Percentiles rank a stretch among this genome's conserved stretches.
phyloP scores from a whole-genome alignment of 2,329 filamentous ascomycete species.

The Stagonosporopsis cucurbitacearum region DNA sequence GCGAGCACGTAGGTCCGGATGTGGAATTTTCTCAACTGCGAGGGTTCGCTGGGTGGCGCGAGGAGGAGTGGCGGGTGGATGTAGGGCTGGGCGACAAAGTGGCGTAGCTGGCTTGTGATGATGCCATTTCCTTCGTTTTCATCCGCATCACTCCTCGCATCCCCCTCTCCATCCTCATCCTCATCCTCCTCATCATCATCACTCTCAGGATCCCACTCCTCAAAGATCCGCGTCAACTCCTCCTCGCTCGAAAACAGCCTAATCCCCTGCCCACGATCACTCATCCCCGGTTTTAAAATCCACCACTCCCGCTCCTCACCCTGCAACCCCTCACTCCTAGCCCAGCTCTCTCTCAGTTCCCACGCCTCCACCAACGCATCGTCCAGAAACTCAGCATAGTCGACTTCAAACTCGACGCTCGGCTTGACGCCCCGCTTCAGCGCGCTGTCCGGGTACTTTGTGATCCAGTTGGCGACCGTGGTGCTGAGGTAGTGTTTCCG shows the following conservation, averaged over 20 bases:
- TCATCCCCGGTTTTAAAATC: slow-evolving; percentile 98
- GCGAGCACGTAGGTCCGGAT: slow-evolving; percentile 90
- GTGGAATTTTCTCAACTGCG: slow-evolving; percentile 80
- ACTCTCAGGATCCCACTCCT: slow-evolving; percentile 82
- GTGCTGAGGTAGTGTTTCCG: slow-evolving; percentile 91
- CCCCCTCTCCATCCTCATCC: slow-evolving; percentile 52
- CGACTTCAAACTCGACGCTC: slow-evolving; percentile 87
- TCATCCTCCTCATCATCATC: slow-evolving; percentile 61
- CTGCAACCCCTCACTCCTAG: slow-evolving; percentile 65
- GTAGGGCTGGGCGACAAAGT: slow-evolving; percentile 96
- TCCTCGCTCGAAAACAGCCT: slow-evolving; percentile 84
- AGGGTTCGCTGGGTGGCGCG: slow-evolving; percentile 41
- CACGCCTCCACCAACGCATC: slow-evolving; percentile 90
- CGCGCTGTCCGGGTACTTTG: slow-evolving; percentile 77
- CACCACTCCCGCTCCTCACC: slow-evolving; percentile 75
- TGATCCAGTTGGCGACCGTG: slow-evolving; percentile 83
- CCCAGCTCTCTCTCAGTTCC: slow-evolving; percentile 81
- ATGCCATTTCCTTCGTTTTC: slow-evolving; percentile 60
- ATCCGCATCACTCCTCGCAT: slow-evolving; percentile 42
- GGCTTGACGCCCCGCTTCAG: slow-evolving; percentile 75
- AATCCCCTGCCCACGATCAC: slow-evolving; percentile 92
- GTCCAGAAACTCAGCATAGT: slow-evolving; percentile 96
- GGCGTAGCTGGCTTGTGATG: slow-evolving; percentile 86
- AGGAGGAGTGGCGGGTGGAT: slow-evolving; percentile 86
- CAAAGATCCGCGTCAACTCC: slow-evolving; percentile 85